These are phyloP conservation scores for Aspergillus piperis DNA, from an alignment of 2,329 filamentous ascomycete genomes.

Conservation along the genomic window DNA sequence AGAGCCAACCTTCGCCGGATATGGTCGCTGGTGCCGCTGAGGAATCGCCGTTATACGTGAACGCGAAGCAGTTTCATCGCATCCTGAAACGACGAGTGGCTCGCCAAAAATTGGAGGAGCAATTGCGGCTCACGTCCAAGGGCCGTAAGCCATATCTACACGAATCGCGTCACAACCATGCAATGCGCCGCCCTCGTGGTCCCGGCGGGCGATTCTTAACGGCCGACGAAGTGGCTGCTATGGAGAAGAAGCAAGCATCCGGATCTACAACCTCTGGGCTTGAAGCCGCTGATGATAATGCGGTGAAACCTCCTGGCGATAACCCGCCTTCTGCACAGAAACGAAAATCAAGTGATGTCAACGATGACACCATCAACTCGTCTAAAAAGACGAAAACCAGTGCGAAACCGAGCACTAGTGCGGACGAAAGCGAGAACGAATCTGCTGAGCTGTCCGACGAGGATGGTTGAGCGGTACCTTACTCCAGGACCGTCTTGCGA, in stretches of 20 bases:
- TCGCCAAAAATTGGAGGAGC: conserved; percentile 89
- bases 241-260: conserved; percentile 66
- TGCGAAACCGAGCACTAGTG: conserved; percentile 47
- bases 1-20: conserved; percentile 76
- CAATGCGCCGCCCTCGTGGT: conserved; percentile 91
- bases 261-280: conserved; percentile 35
- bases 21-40: conserved; percentile 72
- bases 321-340: conserved; percentile 47
- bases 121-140: conserved; percentile 87
- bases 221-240: conserved; percentile 88
- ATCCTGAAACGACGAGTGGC: conserved; percentile 94
- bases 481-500: not conserved
- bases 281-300: conserved; percentile 33
- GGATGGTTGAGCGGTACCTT: conserved; percentile 43
- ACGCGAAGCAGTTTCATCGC: conserved; percentile 97
- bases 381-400: conserved; percentile 55
- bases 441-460: conserved; percentile 51
- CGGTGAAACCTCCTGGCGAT: conserved; percentile 34
- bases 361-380: conserved; percentile 45
- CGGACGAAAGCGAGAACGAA: conserved; percentile 56
- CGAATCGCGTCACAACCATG: conserved; percentile 96
- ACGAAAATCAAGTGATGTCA: conserved; percentile 52
- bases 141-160: conserved; percentile 96
- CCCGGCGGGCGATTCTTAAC: conserved; percentile 95
- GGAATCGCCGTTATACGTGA: conserved; percentile 94